Evolutionary conservation across 192 early-diverging fungal genomes (phyloP).

Genomic region (Helicostylum pulchrum): DNA sequence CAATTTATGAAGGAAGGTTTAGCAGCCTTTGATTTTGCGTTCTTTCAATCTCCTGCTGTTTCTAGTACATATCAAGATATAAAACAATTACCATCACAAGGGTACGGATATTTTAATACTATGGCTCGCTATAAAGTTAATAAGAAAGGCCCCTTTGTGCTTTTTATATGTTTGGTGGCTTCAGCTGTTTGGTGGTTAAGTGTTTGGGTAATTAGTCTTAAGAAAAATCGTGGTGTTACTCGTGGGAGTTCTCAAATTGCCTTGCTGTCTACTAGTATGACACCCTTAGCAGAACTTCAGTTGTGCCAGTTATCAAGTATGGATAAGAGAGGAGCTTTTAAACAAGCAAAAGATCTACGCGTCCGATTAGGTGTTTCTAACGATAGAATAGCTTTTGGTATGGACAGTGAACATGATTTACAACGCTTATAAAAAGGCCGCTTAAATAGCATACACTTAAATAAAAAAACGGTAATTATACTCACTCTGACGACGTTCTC

Average conservation of each 20-base stretch:
- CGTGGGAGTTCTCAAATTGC: conserved; percentile 3
- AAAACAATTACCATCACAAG: neutral
- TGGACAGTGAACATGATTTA: too few relatives aligned
- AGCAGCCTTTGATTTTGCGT: neutral
- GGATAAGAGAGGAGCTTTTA: neutral
- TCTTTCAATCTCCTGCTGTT: neutral
- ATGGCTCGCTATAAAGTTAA: neutral
- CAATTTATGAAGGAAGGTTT: neutral
- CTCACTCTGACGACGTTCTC: too few relatives aligned
- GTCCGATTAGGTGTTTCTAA: too few relatives aligned
- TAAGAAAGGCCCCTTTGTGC: neutral
- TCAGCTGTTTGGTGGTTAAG: neutral
- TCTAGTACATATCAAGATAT: neutral
- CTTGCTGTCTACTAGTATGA: neutral
- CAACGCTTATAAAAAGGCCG: too few relatives aligned
- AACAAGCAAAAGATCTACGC: neutral
- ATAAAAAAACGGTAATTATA: too few relatives aligned
- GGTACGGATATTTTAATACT: neutral
- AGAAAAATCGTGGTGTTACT: neutral
- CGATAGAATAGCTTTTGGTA: too few relatives aligned
- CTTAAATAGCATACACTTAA: too few relatives aligned
- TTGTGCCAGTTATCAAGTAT: neutral
- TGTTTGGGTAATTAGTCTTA: neutral
- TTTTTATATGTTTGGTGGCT: neutral
- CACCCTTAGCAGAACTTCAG: neutral